phyloP scores from a whole-genome alignment of 441 rosid species.

The Brassica hybrid region DNA sequence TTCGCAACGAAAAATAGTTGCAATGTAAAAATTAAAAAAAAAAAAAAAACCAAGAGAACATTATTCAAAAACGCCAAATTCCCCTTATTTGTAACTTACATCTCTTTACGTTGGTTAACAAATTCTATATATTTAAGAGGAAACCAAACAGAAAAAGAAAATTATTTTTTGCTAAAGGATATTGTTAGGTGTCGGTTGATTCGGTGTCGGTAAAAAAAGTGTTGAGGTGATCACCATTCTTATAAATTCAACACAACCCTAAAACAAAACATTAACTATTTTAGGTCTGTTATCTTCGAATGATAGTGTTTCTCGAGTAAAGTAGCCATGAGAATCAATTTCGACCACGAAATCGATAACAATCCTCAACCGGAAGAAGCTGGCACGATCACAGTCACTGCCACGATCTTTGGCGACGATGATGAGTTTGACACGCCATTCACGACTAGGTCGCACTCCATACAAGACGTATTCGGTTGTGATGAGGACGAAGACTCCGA shows the following conservation, averaged over 20 bases:
- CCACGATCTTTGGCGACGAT: slow-evolving; percentile 5
- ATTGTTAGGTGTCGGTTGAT: neutral
- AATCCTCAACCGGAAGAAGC: slow-evolving; percentile 16
- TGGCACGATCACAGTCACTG: slow-evolving; percentile 14
- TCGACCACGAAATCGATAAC: neutral
- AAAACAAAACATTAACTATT: neutral
- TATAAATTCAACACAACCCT: neutral
- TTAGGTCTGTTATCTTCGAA: neutral
- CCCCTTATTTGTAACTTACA: neutral
- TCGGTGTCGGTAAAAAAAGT: neutral
- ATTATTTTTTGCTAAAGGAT: too few species aligned
- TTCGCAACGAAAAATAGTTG: neutral
- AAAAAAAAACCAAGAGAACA: neutral
- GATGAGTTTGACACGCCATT: neutral
- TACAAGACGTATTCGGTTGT: slow-evolving; percentile 1
- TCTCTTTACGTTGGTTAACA: neutral
- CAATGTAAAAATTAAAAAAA: neutral
- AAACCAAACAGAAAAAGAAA: too few species aligned
- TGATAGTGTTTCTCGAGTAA: neutral
- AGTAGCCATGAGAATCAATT: neutral
- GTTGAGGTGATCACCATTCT: neutral
- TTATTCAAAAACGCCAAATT: neutral
- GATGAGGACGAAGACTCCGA: neutral
- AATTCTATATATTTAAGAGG: neutral
- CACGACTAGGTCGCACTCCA: neutral